A percentile compares a stretch with the other conserved stretches of the same genome.
phyloP scores from a whole-genome alignment of 2,329 filamentous ascomycete species.

The Podosphaera aphanis region DNA sequence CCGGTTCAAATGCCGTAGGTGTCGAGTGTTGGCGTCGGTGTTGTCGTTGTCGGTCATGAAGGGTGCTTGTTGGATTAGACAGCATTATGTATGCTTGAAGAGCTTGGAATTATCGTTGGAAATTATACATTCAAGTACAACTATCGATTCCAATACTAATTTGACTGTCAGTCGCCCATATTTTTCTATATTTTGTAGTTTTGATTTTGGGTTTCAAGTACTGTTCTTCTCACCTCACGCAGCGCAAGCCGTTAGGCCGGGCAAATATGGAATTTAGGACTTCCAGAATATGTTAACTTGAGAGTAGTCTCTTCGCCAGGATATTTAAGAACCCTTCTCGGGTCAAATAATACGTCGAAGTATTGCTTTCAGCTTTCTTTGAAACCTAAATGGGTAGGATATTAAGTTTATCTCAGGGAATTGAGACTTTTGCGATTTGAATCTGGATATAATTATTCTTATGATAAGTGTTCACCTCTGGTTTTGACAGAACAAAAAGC shows the following conservation, averaged over 20 bases:
- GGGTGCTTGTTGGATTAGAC: slow-evolving; percentile 48
- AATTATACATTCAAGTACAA: slow-evolving; percentile 26
- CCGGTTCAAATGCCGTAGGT: slow-evolving; percentile 52
- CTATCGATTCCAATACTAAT: slow-evolving; percentile 25
- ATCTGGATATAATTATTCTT: too few species aligned
- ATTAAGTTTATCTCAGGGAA: too few species aligned
- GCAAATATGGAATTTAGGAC: slow-evolving; percentile 24
- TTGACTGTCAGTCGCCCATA: not conserved
- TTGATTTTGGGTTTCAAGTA: not conserved
- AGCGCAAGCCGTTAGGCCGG: slow-evolving; percentile 67
- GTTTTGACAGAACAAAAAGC: too few species aligned
- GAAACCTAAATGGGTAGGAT: too few species aligned
- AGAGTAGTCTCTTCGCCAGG: slow-evolving; percentile 8
- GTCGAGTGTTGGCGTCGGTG: slow-evolving; percentile 80
- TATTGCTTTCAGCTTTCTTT: too few species aligned
- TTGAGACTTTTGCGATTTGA: too few species aligned
- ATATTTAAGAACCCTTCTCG: slow-evolving; percentile 9
- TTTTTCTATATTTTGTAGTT: not conserved
- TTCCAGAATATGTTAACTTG: slow-evolving; percentile 26
- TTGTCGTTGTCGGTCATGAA: slow-evolving; percentile 49
- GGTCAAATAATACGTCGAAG: slow-evolving; percentile 5
- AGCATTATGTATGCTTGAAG: slow-evolving; percentile 51
- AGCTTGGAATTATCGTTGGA: slow-evolving; percentile 41
- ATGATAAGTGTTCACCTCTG: too few species aligned
- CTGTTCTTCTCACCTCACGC: slow-evolving; percentile 40